These are phyloP conservation scores for Oryza coarctata DNA, from an alignment of 176 grass and related monocot genomes.

Conservation along the genomic window DNA sequence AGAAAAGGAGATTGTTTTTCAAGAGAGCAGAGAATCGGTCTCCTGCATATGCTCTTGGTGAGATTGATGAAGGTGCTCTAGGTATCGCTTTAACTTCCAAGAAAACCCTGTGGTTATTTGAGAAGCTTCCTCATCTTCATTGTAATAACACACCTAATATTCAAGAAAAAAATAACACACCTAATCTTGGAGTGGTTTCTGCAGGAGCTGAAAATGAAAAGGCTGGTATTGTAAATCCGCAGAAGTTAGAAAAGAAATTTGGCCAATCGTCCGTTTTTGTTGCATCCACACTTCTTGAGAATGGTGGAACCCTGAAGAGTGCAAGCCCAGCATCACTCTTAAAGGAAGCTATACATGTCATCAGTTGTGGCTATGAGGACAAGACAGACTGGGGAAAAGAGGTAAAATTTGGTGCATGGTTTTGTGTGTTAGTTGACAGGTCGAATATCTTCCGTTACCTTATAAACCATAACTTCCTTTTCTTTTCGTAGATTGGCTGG, in stretches of 20 bases:
- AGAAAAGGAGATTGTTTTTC: slow-evolving; percentile 64
- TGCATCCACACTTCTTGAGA: slow-evolving; percentile 68
- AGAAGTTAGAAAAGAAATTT: slow-evolving; percentile 76
- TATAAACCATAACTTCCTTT: background rate
- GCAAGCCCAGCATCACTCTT: slow-evolving; percentile 61
- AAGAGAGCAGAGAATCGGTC: slow-evolving; percentile 57
- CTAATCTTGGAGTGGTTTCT: background rate
- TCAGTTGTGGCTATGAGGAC: slow-evolving; percentile 70
- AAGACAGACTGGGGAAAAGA: slow-evolving; percentile 81
- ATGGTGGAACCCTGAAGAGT: slow-evolving; percentile 57
- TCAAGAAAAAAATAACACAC: background rate
- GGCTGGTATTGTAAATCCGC: slow-evolving; percentile 40
- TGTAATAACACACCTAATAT: background rate
- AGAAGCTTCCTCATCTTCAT: background rate
- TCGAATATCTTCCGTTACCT: background rate
- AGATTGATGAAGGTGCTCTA: slow-evolving; percentile 55
- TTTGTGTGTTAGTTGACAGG: background rate
- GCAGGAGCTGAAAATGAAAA: slow-evolving; percentile 55
- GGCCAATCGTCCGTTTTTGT: slow-evolving; percentile 79
- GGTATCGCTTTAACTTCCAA: slow-evolving; percentile 35
- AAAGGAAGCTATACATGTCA: slow-evolving; percentile 82
- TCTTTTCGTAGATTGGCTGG: slow-evolving; percentile 64
- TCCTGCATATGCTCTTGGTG: slow-evolving; percentile 70
- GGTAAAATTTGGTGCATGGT: slow-evolving; percentile 29
- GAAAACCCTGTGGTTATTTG: background rate